phyloP scores from a whole-genome alignment of 1,139 yeast genomes.

The Saccharomyces hybrid region DNA sequence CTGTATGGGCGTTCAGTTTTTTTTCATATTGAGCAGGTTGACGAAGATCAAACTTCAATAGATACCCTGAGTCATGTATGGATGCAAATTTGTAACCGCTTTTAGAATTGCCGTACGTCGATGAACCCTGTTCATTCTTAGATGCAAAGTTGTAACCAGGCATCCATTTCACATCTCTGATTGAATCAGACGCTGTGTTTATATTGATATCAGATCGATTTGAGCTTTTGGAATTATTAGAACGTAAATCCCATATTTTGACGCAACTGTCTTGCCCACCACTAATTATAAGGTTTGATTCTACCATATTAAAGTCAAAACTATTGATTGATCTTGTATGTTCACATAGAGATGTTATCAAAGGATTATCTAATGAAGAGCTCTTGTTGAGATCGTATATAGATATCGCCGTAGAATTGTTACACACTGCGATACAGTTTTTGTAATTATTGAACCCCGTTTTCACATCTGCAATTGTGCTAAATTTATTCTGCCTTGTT shows the following conservation, averaged over 20 bases:
- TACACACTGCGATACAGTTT: constrained; percentile 39
- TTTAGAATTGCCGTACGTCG: constrained; percentile 10
- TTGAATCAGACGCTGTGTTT: constrained; percentile 40
- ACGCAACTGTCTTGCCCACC: constrained; percentile 91
- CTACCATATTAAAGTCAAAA: constrained; percentile 56
- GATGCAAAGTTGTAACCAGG: constrained; percentile 22
- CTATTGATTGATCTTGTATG: constrained; percentile 80
- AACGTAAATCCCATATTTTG: constrained; percentile 79
- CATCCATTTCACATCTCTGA: constrained; percentile 33
- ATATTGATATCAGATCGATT: constrained; percentile 29
- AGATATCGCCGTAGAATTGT: constrained; percentile 43
- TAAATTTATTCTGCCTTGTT: constrained; percentile 36
- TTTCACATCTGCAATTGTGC: constrained; percentile 42
- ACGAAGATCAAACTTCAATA: constrained; percentile 79
- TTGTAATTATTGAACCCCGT: constrained; percentile 41
- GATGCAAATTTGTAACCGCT: constrained; percentile 49
- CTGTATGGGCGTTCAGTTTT: constrained; percentile 81
- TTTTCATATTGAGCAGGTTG: constrained; percentile 51
- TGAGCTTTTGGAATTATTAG: constrained; percentile 30
- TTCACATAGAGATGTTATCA: constrained; percentile 48
- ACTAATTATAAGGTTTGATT: constrained; percentile 56
- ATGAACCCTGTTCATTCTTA: constrained; percentile 6
- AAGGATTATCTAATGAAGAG: constrained; percentile 34
- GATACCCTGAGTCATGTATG: constrained; percentile 83
- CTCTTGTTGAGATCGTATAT: constrained; percentile 42